Evolutionary conservation across 768 basidiomycete genomes (phyloP).

Genomic region (Leccinum pellstonianum): DNA sequence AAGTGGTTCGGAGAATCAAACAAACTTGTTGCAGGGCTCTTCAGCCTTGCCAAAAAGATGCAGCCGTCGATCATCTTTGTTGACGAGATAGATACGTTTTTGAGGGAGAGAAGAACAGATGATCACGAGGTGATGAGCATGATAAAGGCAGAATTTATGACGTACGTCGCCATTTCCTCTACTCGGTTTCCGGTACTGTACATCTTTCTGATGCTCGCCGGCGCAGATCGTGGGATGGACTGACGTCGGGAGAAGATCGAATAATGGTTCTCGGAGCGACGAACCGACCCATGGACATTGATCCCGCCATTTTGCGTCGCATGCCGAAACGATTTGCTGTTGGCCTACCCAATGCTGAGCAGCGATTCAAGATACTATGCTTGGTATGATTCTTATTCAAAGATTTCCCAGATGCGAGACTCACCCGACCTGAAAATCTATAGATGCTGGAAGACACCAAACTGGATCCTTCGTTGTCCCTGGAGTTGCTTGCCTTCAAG

Average conservation of each 20-base stretch:
- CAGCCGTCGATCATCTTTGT: constrained; percentile 98
- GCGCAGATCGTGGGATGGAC: constrained; percentile 88
- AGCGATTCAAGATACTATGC: constrained; percentile 79
- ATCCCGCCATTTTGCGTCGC: constrained; percentile 83
- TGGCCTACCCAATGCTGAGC: constrained; percentile 70
- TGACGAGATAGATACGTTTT: constrained; percentile 96
- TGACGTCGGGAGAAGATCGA: constrained; percentile 75
- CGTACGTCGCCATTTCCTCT: constrained; percentile 45
- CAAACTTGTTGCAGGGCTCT: constrained; percentile 92
- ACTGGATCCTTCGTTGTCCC: constrained; percentile 58
- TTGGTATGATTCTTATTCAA: constrained; percentile 48
- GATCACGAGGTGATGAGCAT: constrained; percentile 98
- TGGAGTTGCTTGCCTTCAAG: constrained; percentile 60
- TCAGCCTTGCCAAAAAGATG: constrained; percentile 89
- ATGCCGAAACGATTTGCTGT: constrained; percentile 97
- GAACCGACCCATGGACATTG: constrained; percentile 91
- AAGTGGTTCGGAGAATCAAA: constrained; percentile 92
- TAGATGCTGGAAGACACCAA: constrained; percentile 86
- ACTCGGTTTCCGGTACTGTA: constrained; percentile 3
- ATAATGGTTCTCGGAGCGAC: constrained; percentile 94
- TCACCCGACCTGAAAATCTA: not conserved
- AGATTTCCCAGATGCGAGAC: not conserved
- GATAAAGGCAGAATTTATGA: constrained; percentile 98
- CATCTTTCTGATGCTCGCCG: not conserved
- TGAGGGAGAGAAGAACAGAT: constrained; percentile 80